These are phyloP conservation scores for Nicotiana knightiana DNA, from an alignment of 257 asterid species.

Conservation along the genomic window DNA sequence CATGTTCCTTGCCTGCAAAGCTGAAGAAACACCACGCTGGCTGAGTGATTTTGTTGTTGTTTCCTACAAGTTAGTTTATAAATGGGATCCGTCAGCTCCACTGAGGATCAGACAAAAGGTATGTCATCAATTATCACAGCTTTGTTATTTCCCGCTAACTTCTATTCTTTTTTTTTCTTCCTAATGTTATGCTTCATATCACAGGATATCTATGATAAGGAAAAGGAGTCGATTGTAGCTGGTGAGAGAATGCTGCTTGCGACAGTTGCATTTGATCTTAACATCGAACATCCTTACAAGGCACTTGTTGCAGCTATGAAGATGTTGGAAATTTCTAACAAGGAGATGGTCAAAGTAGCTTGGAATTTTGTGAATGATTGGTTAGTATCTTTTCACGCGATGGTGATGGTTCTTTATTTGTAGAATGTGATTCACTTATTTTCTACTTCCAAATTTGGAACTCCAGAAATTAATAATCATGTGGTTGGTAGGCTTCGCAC, in stretches of 20 bases:
- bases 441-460: not conserved
- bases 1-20: constrained; percentile 62
- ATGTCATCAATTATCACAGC: constrained; percentile 6
- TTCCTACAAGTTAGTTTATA: constrained; percentile 40
- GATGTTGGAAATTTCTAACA: constrained; percentile 34
- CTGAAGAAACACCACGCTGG: constrained; percentile 60
- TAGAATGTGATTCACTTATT: constrained; percentile 5
- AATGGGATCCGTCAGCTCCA: constrained; percentile 55
- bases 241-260: constrained; percentile 52
- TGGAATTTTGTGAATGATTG: constrained; percentile 69
- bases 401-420: not conserved
- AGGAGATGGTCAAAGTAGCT: constrained; percentile 46
- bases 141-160: not conserved
- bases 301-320: constrained; percentile 48
- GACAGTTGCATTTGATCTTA: constrained; percentile 56
- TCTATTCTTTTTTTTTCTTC: not conserved
- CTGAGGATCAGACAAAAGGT: constrained; percentile 50
- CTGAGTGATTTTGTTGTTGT: constrained; percentile 37
- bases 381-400: constrained; percentile 19
- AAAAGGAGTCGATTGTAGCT: constrained; percentile 35
- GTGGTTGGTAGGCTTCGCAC: constrained; percentile 41
- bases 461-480: not conserved
- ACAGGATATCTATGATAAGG: constrained; percentile 46
- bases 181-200: constrained; percentile 11
- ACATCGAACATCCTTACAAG: constrained; percentile 56